Evolutionary conservation across 306 rosid species (phyloP).

Genomic region (Chamaecrista fasciculata): DNA sequence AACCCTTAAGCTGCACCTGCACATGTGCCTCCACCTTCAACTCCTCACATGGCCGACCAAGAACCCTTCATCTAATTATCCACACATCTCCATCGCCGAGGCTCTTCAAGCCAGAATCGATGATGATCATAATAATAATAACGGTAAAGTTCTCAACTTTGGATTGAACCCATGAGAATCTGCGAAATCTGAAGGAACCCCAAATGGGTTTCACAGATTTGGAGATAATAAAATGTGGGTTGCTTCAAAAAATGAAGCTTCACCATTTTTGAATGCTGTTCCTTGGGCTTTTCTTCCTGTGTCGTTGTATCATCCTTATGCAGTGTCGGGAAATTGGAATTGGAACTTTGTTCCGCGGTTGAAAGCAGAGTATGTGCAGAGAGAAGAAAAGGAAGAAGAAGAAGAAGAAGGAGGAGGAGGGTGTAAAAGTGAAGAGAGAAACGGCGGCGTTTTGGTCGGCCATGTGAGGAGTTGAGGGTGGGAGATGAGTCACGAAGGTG

Average conservation of each 20-base stretch:
- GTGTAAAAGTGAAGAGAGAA: too few species aligned
- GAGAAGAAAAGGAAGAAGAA: too few species aligned
- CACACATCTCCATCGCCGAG: slow-evolving; percentile 61
- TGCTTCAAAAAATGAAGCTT: slow-evolving; percentile 42
- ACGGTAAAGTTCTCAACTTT: slow-evolving; percentile 75
- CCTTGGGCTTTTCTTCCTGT: slow-evolving; percentile 80
- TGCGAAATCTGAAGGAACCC: slow-evolving; percentile 33
- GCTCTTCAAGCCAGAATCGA: slow-evolving; percentile 64
- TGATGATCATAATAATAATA: slow-evolving; percentile 42
- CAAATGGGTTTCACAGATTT: slow-evolving; percentile 39
- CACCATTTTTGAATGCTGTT: slow-evolving; percentile 61
- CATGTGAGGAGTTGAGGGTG: slow-evolving; percentile 78
- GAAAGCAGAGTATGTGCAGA: slow-evolving; percentile 31
- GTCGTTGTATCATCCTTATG: slow-evolving; percentile 68
- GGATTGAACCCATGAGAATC: slow-evolving; percentile 52
- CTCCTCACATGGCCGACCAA: too few species aligned
- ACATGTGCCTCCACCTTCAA: too few species aligned
- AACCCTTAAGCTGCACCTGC: too few species aligned
- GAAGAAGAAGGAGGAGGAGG: too few species aligned
- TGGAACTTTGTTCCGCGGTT: slow-evolving; percentile 61
- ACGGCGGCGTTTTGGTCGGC: slow-evolving; percentile 70
- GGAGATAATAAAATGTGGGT: slow-evolving; percentile 33
- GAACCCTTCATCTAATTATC: slow-evolving; percentile 56
- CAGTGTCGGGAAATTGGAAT: slow-evolving; percentile 52
- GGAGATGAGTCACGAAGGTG: too few species aligned